A percentile compares a stretch with the other conserved stretches of the same genome.
These are phyloP conservation scores for Brassica hybrid DNA, from an alignment of 441 rosid species.

Conservation along the genomic window DNA sequence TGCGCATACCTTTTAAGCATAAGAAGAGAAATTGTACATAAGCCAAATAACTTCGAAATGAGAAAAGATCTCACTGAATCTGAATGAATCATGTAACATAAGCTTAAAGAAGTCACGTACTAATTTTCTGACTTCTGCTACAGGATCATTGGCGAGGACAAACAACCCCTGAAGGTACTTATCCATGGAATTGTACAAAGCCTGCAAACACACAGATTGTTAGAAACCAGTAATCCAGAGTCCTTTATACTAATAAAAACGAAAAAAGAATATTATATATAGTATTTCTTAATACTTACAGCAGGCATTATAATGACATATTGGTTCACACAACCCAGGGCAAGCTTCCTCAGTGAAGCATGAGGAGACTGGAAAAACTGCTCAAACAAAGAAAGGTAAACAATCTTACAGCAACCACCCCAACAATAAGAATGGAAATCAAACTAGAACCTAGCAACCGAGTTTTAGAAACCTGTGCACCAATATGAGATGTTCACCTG, in stretches of 20 bases:
- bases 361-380: constrained; percentile 99
- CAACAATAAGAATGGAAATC: constrained; percentile 14
- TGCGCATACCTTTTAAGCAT: constrained; percentile 76
- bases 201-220: constrained; percentile 54
- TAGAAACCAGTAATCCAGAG: neutral
- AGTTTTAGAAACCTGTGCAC: neutral
- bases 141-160: constrained; percentile 81
- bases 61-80: neutral
- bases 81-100: constrained; percentile 15
- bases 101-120: constrained; percentile 45
- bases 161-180: constrained; percentile 93
- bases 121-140: constrained; percentile 92
- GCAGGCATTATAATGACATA: constrained; percentile 96
- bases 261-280: neutral
- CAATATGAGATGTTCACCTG: constrained; percentile 59
- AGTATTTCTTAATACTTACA: constrained; percentile 59
- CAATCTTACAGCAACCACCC: constrained; percentile 12
- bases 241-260: neutral
- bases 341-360: constrained; percentile 78
- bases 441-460: constrained; percentile 17
- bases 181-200: constrained; percentile 79
- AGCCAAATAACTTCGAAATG: constrained; percentile 3
- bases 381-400: constrained; percentile 25
- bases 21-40: constrained; percentile 14
- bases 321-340: constrained; percentile 91